A percentile compares a stretch with the other conserved stretches of the same genome.
Evolutionary conservation across 2,329 filamentous ascomycete species (phyloP).

Genomic region (Alternaria arborescens): DNA sequence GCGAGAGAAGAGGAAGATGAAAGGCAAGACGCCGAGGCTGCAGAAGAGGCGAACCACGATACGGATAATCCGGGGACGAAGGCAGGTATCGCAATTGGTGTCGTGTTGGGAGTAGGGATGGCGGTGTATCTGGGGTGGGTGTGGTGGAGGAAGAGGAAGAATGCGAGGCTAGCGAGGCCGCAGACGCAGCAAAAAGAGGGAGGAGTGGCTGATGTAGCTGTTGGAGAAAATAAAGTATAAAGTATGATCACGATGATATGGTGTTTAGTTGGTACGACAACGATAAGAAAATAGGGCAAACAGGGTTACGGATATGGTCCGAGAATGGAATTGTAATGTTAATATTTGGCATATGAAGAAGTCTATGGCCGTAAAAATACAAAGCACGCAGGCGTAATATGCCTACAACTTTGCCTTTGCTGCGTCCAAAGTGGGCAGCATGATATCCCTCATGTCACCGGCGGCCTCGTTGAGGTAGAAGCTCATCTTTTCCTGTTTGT

Average conservation of each 20-base stretch:
- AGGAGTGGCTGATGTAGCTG: background rate
- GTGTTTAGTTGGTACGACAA: background rate
- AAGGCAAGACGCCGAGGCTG: background rate
- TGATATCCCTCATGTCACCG: constrained; percentile 84
- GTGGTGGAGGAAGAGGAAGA: background rate
- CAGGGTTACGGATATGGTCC: background rate
- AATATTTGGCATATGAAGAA: background rate
- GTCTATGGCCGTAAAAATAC: background rate
- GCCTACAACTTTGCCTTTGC: constrained; percentile 86
- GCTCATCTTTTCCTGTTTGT: constrained; percentile 77
- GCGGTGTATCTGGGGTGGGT: background rate
- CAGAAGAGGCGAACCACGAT: background rate
- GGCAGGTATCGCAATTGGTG: background rate
- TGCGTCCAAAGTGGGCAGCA: constrained; percentile 79
- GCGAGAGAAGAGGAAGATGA: background rate
- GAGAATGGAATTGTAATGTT: background rate
- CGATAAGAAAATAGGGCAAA: background rate
- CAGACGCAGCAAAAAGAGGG: background rate
- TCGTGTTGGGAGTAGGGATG: background rate
- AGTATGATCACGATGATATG: background rate
- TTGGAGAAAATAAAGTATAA: background rate
- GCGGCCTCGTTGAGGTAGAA: constrained; percentile 96
- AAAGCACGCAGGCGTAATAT: background rate
- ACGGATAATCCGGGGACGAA: background rate
- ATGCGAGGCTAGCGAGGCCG: background rate